Evolutionary conservation across 345 rosid genomes (phyloP).

Genomic region (Diplotaxis tenuifolia): DNA sequence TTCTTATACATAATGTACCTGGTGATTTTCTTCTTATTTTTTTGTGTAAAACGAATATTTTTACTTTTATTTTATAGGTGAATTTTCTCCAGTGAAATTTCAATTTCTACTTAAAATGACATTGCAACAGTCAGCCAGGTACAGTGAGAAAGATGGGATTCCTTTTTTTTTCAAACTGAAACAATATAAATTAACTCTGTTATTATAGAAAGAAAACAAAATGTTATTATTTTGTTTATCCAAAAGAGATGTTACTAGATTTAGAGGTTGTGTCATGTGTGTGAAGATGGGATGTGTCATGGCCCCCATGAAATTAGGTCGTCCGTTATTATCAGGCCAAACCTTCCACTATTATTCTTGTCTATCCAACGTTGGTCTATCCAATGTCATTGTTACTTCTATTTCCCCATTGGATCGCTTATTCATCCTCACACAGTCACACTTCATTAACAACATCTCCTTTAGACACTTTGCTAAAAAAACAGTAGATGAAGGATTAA

Average conservation of each 20-base stretch:
- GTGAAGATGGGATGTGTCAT: slow-evolving; percentile 12
- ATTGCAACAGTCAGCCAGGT: too few species aligned
- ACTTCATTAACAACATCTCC: neutral
- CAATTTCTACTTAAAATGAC: too few species aligned
- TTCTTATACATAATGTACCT: too few species aligned
- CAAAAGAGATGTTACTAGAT: neutral
- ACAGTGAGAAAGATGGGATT: too few species aligned
- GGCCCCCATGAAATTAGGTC: slow-evolving; percentile 29
- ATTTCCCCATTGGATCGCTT: neutral
- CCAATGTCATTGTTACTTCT: slow-evolving; percentile 11
- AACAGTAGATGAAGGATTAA: neutral
- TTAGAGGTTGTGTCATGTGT: neutral
- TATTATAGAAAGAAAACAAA: neutral
- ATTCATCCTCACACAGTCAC: neutral
- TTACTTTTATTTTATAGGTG: too few species aligned
- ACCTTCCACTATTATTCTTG: slow-evolving; percentile 17
- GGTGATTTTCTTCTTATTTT: too few species aligned
- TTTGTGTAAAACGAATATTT: too few species aligned
- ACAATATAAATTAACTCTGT: neutral
- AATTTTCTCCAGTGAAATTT: too few species aligned
- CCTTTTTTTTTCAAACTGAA: neutral
- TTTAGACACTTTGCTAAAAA: neutral
- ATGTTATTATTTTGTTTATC: neutral
- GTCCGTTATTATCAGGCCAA: slow-evolving; percentile 21
- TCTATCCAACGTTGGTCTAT: slow-evolving; percentile 23